These are phyloP conservation scores for Amauroascus verrucosus DNA, from an alignment of 2,329 filamentous ascomycete genomes.

Conservation along the genomic window DNA sequence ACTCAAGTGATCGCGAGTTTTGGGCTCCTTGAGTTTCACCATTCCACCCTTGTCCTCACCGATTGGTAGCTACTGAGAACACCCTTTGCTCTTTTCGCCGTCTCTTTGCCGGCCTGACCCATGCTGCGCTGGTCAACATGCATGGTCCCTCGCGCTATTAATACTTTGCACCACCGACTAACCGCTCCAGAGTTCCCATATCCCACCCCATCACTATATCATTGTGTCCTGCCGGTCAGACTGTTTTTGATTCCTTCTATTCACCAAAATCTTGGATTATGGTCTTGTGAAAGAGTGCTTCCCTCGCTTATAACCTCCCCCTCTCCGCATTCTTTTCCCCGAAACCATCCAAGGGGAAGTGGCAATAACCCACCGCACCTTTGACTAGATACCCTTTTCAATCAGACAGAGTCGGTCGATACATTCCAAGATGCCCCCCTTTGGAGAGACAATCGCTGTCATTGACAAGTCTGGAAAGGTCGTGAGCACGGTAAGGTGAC, in stretches of 20 bases:
- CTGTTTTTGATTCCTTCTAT: not conserved
- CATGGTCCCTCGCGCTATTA: not conserved
- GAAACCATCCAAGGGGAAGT: not conserved
- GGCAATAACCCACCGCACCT: not conserved
- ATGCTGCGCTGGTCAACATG: not conserved
- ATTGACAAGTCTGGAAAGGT: slow-evolving; percentile 88
- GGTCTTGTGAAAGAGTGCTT: not conserved
- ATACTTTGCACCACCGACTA: not conserved
- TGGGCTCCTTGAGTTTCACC: not conserved
- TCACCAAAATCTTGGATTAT: not conserved
- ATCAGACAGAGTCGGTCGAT: too few relatives aligned
- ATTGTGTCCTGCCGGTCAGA: not conserved
- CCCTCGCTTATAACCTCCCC: not conserved
- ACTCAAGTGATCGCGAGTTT: not conserved
- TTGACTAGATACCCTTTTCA: not conserved
- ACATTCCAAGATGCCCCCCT: slow-evolving; percentile 20
- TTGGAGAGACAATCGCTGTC: slow-evolving; percentile 71
- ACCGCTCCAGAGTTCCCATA: not conserved
- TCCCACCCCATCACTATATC: not conserved
- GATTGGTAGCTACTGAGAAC: not conserved
- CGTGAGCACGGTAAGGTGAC: slow-evolving; percentile 62
- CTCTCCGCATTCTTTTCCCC: not conserved
- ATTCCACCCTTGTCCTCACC: not conserved
- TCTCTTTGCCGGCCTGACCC: not conserved
- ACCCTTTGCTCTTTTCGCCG: too few relatives aligned